A percentile compares a stretch with the other conserved stretches of the same genome.
Evolutionary conservation across 805 yeast species (phyloP).

Genomic region (Debaryomyces prosopidis): DNA sequence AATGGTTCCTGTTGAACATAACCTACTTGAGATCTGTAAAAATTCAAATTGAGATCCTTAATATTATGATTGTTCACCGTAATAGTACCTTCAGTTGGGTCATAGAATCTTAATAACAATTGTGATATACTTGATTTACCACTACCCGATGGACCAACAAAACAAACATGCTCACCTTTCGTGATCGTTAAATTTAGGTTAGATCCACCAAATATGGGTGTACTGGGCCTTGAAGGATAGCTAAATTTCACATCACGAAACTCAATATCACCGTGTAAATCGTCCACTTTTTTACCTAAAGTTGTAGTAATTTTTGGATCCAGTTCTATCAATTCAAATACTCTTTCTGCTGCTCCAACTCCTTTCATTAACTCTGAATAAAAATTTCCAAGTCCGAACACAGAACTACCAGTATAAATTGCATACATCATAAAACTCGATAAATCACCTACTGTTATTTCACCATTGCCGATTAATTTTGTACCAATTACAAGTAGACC

Average conservation of each 20-base stretch:
- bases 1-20: constrained; percentile 93
- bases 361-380: constrained; percentile 97
- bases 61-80: constrained; percentile 65
- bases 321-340: constrained; percentile 83
- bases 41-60: constrained; percentile 64
- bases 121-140: constrained; percentile 91
- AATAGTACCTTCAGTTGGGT: constrained; percentile 66
- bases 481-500: constrained; percentile 80
- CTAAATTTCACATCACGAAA: constrained; percentile 67
- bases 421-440: constrained; percentile 96
- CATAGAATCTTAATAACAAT: constrained; percentile 78
- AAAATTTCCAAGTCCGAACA: constrained; percentile 86
- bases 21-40: constrained; percentile 75
- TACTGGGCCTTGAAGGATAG: constrained; percentile 83
- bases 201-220: constrained; percentile 52
- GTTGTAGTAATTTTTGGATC: constrained; percentile 71
- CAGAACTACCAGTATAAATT: constrained; percentile 89
- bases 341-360: constrained; percentile 90
- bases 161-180: constrained; percentile 86
- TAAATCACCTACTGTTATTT: constrained; percentile 81
- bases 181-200: constrained; percentile 59
- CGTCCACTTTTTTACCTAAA: constrained; percentile 50
- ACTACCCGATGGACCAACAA: constrained; percentile 97
- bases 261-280: constrained; percentile 54
- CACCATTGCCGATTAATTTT: constrained; percentile 73